Percentiles rank a stretch among this genome's conserved stretches.
phyloP scores from a whole-genome alignment of 306 rosid genomes.

The Malus orientalis region DNA sequence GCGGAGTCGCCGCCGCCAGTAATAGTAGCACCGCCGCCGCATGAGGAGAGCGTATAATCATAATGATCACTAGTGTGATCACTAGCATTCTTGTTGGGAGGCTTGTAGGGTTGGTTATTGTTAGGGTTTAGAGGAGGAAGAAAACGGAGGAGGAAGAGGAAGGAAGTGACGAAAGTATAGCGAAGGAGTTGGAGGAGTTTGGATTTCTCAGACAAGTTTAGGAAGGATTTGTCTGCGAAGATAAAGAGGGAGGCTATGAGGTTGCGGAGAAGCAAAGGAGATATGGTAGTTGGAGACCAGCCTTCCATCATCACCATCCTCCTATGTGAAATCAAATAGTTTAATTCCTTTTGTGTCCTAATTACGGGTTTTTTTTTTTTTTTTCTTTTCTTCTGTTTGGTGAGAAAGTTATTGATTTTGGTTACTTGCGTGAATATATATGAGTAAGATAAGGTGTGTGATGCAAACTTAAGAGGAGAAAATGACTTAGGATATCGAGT shows the following conservation, averaged over 20 bases:
- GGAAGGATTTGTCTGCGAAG: constrained; percentile 28
- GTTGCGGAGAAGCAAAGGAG: constrained; percentile 43
- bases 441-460: neutral
- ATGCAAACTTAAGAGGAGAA: neutral
- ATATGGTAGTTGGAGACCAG: constrained; percentile 1
- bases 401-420: neutral
- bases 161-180: constrained; percentile 16
- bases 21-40: neutral
- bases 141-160: constrained; percentile 43
- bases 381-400: neutral
- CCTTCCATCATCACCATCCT: constrained; percentile 20
- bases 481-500: neutral
- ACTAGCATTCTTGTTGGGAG: neutral
- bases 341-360: neutral
- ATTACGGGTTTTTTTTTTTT: neutral
- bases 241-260: constrained; percentile 27
- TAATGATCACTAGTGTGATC: neutral
- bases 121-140: constrained; percentile 28
- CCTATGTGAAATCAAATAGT: neutral
- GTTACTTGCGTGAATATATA: neutral
- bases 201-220: constrained; percentile 24
- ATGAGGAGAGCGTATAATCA: neutral
- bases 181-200: constrained; percentile 45
- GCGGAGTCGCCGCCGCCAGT: constrained; percentile 22
- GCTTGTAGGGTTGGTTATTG: neutral